phyloP scores from a whole-genome alignment of 139 green algal genomes.

The Picochlorum sp. region DNA sequence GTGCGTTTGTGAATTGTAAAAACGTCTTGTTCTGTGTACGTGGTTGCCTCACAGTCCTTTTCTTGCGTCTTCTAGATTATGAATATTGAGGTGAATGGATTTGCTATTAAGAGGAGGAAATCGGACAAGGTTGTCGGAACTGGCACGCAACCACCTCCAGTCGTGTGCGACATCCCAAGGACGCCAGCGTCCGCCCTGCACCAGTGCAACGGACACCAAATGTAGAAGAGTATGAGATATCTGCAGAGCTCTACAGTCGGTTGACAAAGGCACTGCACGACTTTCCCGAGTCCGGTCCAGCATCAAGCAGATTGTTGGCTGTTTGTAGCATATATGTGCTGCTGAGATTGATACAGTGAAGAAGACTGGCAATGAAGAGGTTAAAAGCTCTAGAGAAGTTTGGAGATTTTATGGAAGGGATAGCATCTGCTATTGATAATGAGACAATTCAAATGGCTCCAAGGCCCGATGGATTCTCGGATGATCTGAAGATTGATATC shows the following conservation, averaged over 20 bases:
- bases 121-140: background rate
- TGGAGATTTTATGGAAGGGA: constrained; percentile 7
- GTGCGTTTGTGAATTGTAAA: constrained; percentile 3
- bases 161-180: background rate
- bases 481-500: constrained; percentile 23
- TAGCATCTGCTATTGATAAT: constrained; percentile 3
- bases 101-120: constrained; percentile 13
- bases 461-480: background rate
- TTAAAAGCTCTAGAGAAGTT: constrained; percentile 6
- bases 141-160: background rate
- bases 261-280: constrained; percentile 5
- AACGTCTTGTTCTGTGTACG: background rate
- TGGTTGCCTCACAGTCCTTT: background rate
- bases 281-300: constrained; percentile 8
- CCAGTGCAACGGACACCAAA: constrained; percentile 12
- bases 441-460: constrained; percentile 11
- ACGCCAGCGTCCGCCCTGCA: background rate
- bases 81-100: constrained; percentile 18
- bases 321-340: constrained; percentile 8
- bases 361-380: background rate
- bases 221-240: constrained; percentile 18
- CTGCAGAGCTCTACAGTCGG: constrained; percentile 8
- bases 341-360: constrained; percentile 3
- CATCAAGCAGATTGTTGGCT: constrained; percentile 12
- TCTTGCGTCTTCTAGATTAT: constrained; percentile 1